Conservation (phyloP, 202 grass and related monocot genomes). For the Zoysia matrella region DNA sequence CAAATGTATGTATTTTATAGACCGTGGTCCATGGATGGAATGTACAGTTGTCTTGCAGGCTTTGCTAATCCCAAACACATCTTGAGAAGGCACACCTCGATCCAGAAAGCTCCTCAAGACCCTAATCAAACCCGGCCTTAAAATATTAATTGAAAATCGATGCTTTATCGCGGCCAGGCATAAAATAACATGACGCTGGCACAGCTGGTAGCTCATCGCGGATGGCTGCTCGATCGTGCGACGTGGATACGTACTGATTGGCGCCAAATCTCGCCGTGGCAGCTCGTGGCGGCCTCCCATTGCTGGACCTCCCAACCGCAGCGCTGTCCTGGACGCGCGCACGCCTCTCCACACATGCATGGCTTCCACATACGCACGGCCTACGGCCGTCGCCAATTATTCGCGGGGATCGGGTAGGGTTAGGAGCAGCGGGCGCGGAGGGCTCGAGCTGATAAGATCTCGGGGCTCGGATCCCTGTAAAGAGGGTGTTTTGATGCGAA, state of each 20-base stretch:
- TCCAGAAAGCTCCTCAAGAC: no score
- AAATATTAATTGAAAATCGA: no score
- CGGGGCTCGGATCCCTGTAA: background rate
- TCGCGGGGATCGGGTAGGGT: background rate
- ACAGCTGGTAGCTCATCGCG: conserved; percentile 33
- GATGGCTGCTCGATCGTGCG: background rate
- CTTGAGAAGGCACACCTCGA: no score
- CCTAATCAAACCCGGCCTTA: no score
- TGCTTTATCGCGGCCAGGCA: background rate
- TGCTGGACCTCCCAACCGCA: background rate
- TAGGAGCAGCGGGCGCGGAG: background rate
- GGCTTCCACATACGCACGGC: conserved; percentile 38
- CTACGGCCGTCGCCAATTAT: conserved; percentile 32
- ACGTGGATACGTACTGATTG: conserved; percentile 19
- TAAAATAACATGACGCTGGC: background rate
- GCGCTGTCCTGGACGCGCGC: background rate
- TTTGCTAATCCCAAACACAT: no score
- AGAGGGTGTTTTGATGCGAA: background rate
- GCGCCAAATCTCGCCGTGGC: conserved; percentile 20
- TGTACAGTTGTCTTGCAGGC: no score
- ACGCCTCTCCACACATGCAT: conserved; percentile 28
- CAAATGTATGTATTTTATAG: no score
- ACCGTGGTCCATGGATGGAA: no score
- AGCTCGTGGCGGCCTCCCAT: conserved; percentile 42
- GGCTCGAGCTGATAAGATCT: background rate